Evolutionary conservation across 148 eudicot species (phyloP).

Genomic region (Gaultheria prostrata): DNA sequence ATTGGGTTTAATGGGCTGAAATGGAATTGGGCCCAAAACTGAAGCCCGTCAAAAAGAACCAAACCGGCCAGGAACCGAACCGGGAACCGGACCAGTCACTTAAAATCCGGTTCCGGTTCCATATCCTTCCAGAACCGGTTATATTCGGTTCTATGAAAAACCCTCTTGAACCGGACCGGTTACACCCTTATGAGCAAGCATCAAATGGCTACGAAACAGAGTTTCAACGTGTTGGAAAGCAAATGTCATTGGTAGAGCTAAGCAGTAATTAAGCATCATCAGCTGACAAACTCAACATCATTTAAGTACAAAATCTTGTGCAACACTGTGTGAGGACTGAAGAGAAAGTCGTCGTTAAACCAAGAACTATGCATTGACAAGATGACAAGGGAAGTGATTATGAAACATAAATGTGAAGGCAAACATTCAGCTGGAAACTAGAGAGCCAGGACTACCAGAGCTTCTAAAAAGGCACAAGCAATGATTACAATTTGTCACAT

Average conservation of each 20-base stretch:
- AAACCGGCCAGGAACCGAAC: too few relatives aligned
- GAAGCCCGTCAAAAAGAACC: too few relatives aligned
- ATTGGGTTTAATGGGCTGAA: too few relatives aligned
- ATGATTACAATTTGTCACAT: background rate
- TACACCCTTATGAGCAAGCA: too few relatives aligned
- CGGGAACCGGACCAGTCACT: too few relatives aligned
- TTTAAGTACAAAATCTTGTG: background rate
- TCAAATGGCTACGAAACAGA: background rate
- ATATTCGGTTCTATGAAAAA: too few relatives aligned
- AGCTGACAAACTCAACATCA: background rate
- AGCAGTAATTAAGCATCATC: constrained; percentile 5
- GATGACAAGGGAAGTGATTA: background rate
- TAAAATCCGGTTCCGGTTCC: too few relatives aligned
- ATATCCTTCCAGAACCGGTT: too few relatives aligned
- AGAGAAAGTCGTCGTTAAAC: background rate
- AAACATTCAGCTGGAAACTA: background rate
- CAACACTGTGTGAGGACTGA: background rate
- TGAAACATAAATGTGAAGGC: background rate
- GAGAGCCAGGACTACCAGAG: background rate
- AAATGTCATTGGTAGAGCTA: constrained; percentile 1
- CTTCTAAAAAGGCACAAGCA: background rate
- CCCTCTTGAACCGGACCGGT: too few relatives aligned
- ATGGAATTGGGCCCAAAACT: too few relatives aligned
- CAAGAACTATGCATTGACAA: background rate
- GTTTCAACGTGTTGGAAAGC: background rate